Base-by-base conservation (phyloP, 2,329 filamentous ascomycete genomes). In the Colletotrichum karsti region DNA sequence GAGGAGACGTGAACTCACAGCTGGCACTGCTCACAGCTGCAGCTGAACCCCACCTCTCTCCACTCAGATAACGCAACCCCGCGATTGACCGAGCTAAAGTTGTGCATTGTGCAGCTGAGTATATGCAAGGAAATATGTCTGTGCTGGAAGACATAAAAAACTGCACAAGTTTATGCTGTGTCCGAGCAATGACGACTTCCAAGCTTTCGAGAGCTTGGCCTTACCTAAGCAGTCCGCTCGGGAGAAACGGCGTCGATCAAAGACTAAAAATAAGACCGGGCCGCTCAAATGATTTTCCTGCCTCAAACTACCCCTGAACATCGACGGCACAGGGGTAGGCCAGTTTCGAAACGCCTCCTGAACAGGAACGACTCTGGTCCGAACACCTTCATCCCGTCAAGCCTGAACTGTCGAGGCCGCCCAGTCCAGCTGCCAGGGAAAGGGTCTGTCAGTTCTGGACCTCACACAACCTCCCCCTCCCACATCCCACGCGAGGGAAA, bases 261-360 rank as follows among this genome's bases (percentile, higher is more conserved):
- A 5, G 10, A 39, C 50, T 57, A 58, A 58, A 54, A 67, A 39
- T 53, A 44, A 5, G 7, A 24, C 22, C 60, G 60, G 60, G 12
- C 22, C 65, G 65, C 60, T 30, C 46, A 54, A 68, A 65, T 15
- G 24, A 48, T 59, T 68, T 59, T 65, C 60, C 65, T 18, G 13
- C 30, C 4, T 58, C 60, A 48, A n/a, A 28, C 18, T 35, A 10
- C 28, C 39, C 50, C 39, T 54, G 46, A n/a, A 50, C 53, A 39
- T 65, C 13, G 20, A 20, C 18, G 20, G 10, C 35, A 37, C 66
- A 66, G 56, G 66, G 66, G 41, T 67, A 22, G 18, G 9, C 48
- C 33, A 41, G 56, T 69, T 69, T 69, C 66, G 63, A 69, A 67
- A 69, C 63, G 15, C 50, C 63, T 55, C 66, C 66, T 69, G 35